These are phyloP conservation scores for Naganishia sp. DNA, from an alignment of 1,284 basidiomycete genomes.

Conservation along the genomic window DNA sequence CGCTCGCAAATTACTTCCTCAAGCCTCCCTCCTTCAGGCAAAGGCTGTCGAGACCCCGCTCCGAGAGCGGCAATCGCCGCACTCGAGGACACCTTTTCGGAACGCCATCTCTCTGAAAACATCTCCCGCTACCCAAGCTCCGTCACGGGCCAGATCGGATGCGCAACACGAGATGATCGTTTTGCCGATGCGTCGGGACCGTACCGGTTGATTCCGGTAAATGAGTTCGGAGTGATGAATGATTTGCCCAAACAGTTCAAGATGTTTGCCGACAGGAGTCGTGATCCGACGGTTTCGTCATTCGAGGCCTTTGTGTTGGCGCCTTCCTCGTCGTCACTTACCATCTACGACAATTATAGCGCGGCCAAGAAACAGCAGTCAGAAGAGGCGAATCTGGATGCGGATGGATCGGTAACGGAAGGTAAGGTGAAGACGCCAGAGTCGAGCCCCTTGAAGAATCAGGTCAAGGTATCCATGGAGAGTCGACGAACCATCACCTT, in stretches of 20 bases:
- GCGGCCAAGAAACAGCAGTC: neutral
- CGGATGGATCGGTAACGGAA: neutral
- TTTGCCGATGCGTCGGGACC: slow-evolving; percentile 23
- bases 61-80: neutral
- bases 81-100: neutral
- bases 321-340: slow-evolving; percentile 13
- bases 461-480: slow-evolving; percentile 17
- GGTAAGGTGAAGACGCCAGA: neutral
- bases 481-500: slow-evolving; percentile 12
- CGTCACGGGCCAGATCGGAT: slow-evolving; percentile 11
- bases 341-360: slow-evolving; percentile 14
- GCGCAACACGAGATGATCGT: slow-evolving; percentile 17
- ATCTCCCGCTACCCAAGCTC: slow-evolving; percentile 25
- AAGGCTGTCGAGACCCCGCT: neutral
- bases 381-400: neutral
- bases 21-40: neutral
- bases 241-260: neutral
- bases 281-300: slow-evolving; percentile 13
- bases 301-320: slow-evolving; percentile 24
- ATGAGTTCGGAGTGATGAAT: slow-evolving; percentile 4
- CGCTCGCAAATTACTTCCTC: neutral
- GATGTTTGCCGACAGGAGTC: slow-evolving; percentile 10
- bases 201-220: slow-evolving; percentile 3
- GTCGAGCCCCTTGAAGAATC: slow-evolving; percentile 15
- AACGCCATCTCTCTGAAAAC: slow-evolving; percentile 10